Evolutionary conservation across 2,329 filamentous ascomycete genomes (phyloP).

Genomic region (Fusarium acutatum): DNA sequence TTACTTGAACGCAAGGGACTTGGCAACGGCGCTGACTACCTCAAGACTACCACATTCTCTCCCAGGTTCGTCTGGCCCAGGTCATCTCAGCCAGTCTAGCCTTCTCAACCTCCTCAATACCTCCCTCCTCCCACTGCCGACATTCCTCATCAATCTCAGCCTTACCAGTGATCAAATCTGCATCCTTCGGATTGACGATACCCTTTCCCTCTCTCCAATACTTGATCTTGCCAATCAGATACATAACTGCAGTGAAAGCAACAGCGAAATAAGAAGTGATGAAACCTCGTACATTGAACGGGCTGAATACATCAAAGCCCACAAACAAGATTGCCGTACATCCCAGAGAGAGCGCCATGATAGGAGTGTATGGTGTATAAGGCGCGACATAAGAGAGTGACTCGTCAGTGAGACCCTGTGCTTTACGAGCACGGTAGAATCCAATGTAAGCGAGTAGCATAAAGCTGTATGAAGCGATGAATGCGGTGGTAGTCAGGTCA

Average conservation of each 20-base stretch:
- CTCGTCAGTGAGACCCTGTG: conserved; percentile 55
- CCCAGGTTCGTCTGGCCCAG: conserved; percentile 46
- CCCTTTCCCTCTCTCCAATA: not conserved
- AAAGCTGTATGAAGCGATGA: conserved; percentile 63
- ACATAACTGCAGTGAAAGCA: conserved; percentile 60
- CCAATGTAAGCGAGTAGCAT: conserved; percentile 53
- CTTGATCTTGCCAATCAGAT: conserved; percentile 57
- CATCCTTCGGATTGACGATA: conserved; percentile 9
- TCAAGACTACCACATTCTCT: conserved; percentile 47
- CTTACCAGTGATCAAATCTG: conserved; percentile 57
- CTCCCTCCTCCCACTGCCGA: conserved; percentile 53
- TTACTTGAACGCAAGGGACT: rapidly evolving
- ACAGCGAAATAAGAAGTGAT: conserved; percentile 63
- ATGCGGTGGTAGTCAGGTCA: conserved; percentile 62
- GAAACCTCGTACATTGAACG: conserved; percentile 57
- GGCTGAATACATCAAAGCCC: conserved; percentile 64
- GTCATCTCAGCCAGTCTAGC: conserved; percentile 47
- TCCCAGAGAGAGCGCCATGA: conserved; percentile 56
- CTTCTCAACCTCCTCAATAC: conserved; percentile 55
- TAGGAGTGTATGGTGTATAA: conserved; percentile 58
- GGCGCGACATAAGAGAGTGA: conserved; percentile 60
- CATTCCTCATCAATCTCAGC: conserved; percentile 69
- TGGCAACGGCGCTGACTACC: rapidly evolving
- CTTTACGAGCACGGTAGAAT: conserved; percentile 58
- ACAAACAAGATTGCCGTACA: conserved; percentile 62